Conservation (phyloP, 148 eudicot species). For the Camellia japonica region DNA sequence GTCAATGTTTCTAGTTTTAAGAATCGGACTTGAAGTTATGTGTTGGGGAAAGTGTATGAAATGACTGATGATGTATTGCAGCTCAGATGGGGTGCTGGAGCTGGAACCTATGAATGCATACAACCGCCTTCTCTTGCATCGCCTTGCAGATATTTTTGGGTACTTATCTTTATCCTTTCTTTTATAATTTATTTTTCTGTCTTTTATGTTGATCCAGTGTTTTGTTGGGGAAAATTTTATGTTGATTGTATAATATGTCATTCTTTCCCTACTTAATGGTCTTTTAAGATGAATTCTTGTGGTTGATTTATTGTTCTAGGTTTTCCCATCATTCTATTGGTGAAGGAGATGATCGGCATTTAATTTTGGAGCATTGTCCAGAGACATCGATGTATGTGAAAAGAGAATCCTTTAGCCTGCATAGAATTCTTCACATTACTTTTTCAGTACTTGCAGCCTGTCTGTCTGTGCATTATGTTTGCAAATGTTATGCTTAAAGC, state of each 20-base stretch:
- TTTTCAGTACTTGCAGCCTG: not conserved
- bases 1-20: not conserved
- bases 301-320: slow-evolving; percentile 35
- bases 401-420: not conserved
- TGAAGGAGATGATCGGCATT: slow-evolving; percentile 83
- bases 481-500: not conserved
- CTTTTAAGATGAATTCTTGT: not conserved
- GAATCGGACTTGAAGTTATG: not conserved
- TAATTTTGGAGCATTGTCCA: slow-evolving; percentile 71
- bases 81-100: slow-evolving; percentile 64
- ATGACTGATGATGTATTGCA: slow-evolving; percentile 31
- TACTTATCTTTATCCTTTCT: slow-evolving; percentile 19
- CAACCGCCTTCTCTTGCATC: slow-evolving; percentile 87
- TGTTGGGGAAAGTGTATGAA: slow-evolving; percentile 10
- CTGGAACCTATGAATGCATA: slow-evolving; percentile 93
- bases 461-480: not conserved
- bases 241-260: not conserved
- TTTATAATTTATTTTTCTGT: not conserved
- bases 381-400: slow-evolving; percentile 89
- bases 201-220: not conserved
- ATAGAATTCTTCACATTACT: not conserved
- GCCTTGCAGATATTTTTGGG: slow-evolving; percentile 98
- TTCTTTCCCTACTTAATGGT: not conserved
- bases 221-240: not conserved
- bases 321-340: slow-evolving; percentile 91